Base-by-base conservation (phyloP, 2,329 filamentous ascomycete genomes). In the Aspergillus aculeatus region DNA sequence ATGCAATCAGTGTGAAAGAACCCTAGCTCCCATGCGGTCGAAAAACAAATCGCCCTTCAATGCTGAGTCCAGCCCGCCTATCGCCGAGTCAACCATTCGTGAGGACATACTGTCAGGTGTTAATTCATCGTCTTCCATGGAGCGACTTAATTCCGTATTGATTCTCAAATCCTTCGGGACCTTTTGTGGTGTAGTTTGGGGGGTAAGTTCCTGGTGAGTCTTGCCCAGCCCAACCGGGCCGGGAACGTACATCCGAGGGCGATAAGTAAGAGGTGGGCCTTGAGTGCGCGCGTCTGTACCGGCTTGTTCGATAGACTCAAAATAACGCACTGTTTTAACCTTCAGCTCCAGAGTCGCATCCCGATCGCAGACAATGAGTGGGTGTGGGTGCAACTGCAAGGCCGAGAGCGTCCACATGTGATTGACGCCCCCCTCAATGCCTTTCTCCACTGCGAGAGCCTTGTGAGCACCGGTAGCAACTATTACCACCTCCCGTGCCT, bases 331-430 rank as follows among this genome's bases (percentile, higher is more conserved):
- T 0, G 88, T 90, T 80, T 90, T 90, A 62, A 90, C 88, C 72
- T 88, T 87, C 54, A 91, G 78, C 73, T 90, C 88, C 14, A 89
- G 78, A 1, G 88, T 91, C 16, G 88, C 88, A 71, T 94, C 90
- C 68, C 94, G 90, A 69, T 96, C 91, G 50, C 89, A 90, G 10
- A 94, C 90, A 65, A 95, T 87, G 82, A 95, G 86, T 56, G 91
- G 88, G 69, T 93, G 89, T 3, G 86, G 88, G 74, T 95, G 91
- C 63, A 94, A 79, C 73, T 96, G 91, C 47, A 96, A 81, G 57
- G 86, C 87, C 9, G 90, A 94, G 6, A 95, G 82, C 1, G 91
- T 94, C 91, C 91, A 96, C 89, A 94, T 94, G 78, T 95, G 91
- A 74, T 92, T 94, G 62, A 96, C 85, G 31, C 89, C 89, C 58